Evolutionary conservation across 305 asterid species (phyloP).

Genomic region (Fraxinus velutina): DNA sequence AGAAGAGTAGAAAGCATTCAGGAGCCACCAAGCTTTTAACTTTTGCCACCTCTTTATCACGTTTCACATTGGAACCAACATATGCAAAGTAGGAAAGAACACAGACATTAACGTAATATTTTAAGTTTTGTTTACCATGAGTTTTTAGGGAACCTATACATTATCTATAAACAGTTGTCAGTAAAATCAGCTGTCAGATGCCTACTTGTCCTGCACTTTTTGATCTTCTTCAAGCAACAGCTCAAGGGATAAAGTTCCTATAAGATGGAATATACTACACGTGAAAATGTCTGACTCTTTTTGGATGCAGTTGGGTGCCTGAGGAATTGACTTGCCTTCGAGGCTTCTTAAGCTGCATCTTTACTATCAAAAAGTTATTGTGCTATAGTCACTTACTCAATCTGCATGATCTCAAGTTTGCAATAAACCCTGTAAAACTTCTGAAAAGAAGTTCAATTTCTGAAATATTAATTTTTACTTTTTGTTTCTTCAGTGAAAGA

Average conservation of each 20-base stretch:
- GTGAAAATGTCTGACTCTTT: not conserved
- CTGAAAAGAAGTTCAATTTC: not conserved
- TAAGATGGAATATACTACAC: not conserved
- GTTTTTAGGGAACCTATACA: not conserved
- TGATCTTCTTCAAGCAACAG: not conserved
- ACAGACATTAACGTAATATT: not conserved
- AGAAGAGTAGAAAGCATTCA: not conserved
- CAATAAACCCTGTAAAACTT: not conserved
- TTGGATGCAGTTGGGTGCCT: not conserved
- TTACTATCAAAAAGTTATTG: not conserved
- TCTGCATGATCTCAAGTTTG: not conserved
- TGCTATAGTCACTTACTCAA: not conserved
- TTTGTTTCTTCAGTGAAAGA: not conserved
- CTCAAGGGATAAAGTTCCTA: not conserved
- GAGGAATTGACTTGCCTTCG: not conserved
- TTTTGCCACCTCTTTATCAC: not conserved
- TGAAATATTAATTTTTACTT: not conserved
- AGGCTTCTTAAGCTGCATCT: not conserved
- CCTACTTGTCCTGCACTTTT: not conserved
- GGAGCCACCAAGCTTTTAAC: not conserved
- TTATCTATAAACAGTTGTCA: not conserved
- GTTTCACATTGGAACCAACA: not conserved
- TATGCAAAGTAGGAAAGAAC: not conserved
- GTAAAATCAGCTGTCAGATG: not conserved
- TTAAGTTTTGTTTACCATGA: not conserved